Base-by-base conservation (phyloP, 495 filamentous ascomycete species). In the Xylaria grammica region DNA sequence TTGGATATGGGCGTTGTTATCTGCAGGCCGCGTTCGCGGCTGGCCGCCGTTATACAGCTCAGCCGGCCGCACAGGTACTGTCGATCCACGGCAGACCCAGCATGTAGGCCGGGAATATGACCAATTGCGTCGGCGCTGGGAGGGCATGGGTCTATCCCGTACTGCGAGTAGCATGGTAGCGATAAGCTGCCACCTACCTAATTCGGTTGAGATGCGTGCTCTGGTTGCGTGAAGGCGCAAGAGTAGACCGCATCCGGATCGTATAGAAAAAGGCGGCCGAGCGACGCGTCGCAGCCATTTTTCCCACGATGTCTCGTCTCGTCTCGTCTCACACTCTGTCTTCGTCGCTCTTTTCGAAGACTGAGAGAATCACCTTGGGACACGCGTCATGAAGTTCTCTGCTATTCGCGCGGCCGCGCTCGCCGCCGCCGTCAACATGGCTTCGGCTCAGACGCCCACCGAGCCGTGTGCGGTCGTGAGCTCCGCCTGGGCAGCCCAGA, bases 381-480 rank as follows among this genome's bases (percentile, higher is more conserved):
- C 40, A n/a, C 0, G 2, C 26, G 44, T 36, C 45, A 65, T 65
- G 63, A 65, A 60, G 63, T 60, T 46, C 54, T 60, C 63, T 53
- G 55, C 63, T 53, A 45, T 54, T 27, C 46, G 63, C 26, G 56
- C 46, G 20, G 63, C 62, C 9, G 55, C 63, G 36, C 27, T 65
- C 40, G 63, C 63, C n/a, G 63, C 55, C 0, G 55, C 63, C 29
- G 55, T 49, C 2, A 50, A 58, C 19, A 48, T 44, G 44, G 44
- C 53, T 9, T 58, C 55, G 45, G 63, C 55, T 60, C 22, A 42
- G 38, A 65, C 72, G 22, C 45, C 69, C 17, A 67, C 71, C 8
- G 69, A 74, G 52, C 65, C 72, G 10, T 83, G 81, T 69, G 81
- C 77, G 0, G 48, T 76, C 53, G 79, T 82, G 30, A 81, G 79